Percentiles rank a stretch among this genome's conserved stretches.
Conservation (phyloP, 2,329 filamentous ascomycete genomes). For the Cytospora paraplurivora region DNA sequence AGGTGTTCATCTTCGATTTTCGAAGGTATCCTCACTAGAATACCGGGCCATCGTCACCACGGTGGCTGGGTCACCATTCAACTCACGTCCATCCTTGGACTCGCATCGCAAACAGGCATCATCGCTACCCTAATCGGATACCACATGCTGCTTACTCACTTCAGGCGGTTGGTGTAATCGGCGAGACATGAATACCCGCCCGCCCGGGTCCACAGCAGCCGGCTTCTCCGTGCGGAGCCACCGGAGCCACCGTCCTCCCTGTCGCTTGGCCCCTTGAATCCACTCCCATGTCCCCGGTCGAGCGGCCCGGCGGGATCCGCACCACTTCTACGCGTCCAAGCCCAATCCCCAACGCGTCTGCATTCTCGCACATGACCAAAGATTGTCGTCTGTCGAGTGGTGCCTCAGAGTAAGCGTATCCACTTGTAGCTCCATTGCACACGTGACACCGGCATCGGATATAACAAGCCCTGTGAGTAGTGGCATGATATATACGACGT, state of each 20-base stretch:
- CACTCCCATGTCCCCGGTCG: conserved; percentile 38
- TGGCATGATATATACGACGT: conserved; percentile 62
- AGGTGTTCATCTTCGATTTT: conserved; percentile 7
- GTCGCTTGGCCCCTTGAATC: conserved; percentile 34
- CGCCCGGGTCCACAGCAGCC: conserved; percentile 21
- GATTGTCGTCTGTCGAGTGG: conserved; percentile 34
- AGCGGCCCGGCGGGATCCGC: conserved; percentile 35
- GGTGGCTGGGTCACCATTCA: conserved; percentile 34
- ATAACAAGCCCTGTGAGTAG: conserved; percentile 62
- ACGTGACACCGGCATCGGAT: conserved; percentile 51
- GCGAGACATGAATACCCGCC: background rate
- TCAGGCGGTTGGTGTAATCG: conserved; percentile 15
- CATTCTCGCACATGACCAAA: conserved; percentile 34
- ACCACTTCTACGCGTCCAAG: conserved; percentile 42
- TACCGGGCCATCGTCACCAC: conserved; percentile 34
- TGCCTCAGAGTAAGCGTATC: conserved; percentile 37
- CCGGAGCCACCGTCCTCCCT: conserved; percentile 10
- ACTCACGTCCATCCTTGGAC: conserved; percentile 25
- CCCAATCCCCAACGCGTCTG: conserved; percentile 35
- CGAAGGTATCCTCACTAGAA: conserved; percentile 25
- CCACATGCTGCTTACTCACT: conserved; percentile 15
- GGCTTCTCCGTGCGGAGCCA: conserved; percentile 20
- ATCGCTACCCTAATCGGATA: no score
- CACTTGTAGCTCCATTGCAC: conserved; percentile 50
- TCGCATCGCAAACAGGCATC: background rate